Evolutionary conservation across 306 rosid species (phyloP).

Genomic region (Cucurbita maxima): DNA sequence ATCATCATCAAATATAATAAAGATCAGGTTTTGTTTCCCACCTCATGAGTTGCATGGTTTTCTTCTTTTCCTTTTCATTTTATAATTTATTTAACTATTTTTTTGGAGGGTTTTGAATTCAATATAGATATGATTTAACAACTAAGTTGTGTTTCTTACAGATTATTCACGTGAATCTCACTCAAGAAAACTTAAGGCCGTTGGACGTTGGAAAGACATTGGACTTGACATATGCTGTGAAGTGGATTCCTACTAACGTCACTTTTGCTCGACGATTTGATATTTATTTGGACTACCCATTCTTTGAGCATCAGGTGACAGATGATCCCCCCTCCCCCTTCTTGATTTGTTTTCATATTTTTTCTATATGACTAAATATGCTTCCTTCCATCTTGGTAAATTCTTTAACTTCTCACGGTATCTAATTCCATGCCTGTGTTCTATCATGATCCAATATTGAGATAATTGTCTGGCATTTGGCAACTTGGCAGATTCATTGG

Average conservation of each 20-base stretch:
- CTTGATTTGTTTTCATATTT: background rate
- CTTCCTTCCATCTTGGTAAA: background rate
- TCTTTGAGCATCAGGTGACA: conserved; percentile 91
- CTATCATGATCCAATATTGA: conserved; percentile 3
- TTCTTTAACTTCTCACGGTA: background rate
- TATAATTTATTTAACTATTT: background rate
- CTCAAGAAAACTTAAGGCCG: conserved; percentile 68
- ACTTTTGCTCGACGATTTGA: conserved; percentile 91
- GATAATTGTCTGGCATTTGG: conserved; percentile 10
- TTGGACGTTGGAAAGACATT: conserved; percentile 47
- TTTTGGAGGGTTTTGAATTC: background rate
- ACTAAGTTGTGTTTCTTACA: conserved; percentile 17
- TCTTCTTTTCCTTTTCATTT: background rate
- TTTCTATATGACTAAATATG: background rate
- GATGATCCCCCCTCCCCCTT: background rate
- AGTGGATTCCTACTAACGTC: conserved; percentile 62
- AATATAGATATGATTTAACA: conserved; percentile 1
- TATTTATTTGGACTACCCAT: conserved; percentile 89
- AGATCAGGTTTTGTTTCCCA: conserved; percentile 57
- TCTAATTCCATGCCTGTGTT: conserved; percentile 4
- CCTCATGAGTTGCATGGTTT: background rate
- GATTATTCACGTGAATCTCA: conserved; percentile 92
- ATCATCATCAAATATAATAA: conserved; percentile 62
- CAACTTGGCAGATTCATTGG: conserved; percentile 80
- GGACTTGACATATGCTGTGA: conserved; percentile 81